Evolutionary conservation across 1,139 yeast species (phyloP).

Genomic region (Torulaspora pretoriensis): DNA sequence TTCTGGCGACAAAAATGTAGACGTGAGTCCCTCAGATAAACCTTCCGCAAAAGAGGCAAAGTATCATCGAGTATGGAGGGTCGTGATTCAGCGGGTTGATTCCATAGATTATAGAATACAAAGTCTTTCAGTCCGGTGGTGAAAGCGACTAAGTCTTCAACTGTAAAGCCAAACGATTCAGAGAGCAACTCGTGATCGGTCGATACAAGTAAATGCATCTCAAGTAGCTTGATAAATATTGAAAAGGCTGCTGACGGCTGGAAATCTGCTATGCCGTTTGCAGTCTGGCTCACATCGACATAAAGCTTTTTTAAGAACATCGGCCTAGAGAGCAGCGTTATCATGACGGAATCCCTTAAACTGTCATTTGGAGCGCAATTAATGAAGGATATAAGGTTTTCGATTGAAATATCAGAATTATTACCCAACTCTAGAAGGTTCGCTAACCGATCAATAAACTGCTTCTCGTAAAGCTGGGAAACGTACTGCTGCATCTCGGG

Average conservation of each 20-base stretch:
- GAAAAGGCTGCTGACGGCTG: slow-evolving; percentile 25
- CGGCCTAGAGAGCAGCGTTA: slow-evolving; percentile 17
- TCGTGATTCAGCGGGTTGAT: slow-evolving; percentile 20
- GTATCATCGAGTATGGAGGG: slow-evolving; percentile 41
- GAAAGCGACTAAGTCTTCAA: slow-evolving; percentile 45
- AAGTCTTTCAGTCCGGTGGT: slow-evolving; percentile 50
- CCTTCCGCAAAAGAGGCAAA: slow-evolving; percentile 56
- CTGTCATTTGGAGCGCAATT: slow-evolving; percentile 23
- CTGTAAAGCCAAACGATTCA: slow-evolving; percentile 43
- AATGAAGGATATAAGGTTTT: slow-evolving; percentile 23
- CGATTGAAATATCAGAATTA: slow-evolving; percentile 12
- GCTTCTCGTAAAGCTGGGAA: slow-evolving; percentile 10
- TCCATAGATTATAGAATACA: slow-evolving; percentile 54
- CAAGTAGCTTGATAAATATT: slow-evolving; percentile 46
- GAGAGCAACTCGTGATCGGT: slow-evolving; percentile 62
- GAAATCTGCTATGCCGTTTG: slow-evolving; percentile 34
- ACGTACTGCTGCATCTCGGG: slow-evolving; percentile 6
- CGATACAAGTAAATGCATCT: slow-evolving; percentile 59
- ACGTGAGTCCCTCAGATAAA: slow-evolving; percentile 67
- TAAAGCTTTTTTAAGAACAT: slow-evolving; percentile 22
- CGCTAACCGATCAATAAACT: slow-evolving; percentile 12
- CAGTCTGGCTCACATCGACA: slow-evolving; percentile 9
- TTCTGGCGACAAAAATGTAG: slow-evolving; percentile 44
- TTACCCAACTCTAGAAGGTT: slow-evolving; percentile 8
- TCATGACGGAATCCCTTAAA: slow-evolving; percentile 26